phyloP scores from a whole-genome alignment of 306 rosid species.

The Ziziphus jujuba region DNA sequence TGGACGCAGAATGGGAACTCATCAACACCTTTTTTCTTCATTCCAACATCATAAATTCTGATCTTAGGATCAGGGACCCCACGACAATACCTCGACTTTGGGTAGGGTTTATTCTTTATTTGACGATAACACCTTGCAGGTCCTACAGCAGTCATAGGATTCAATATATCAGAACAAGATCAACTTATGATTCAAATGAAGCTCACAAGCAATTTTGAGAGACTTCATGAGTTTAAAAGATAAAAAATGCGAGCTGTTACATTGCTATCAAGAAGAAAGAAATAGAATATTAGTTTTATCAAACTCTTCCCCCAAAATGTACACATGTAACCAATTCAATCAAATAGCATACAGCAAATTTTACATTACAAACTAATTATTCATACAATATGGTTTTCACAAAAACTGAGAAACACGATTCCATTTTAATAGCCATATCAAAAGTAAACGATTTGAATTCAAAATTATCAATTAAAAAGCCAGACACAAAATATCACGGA shows the following conservation, averaged over 20 bases:
- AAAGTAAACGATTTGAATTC: too few relatives aligned
- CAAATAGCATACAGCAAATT: too few relatives aligned
- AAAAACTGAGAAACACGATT: too few relatives aligned
- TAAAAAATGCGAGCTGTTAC: background rate
- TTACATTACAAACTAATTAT: too few relatives aligned
- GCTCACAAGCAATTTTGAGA: background rate
- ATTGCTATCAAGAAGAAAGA: too few relatives aligned
- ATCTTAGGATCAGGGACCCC: conserved; percentile 78
- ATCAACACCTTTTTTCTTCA: conserved; percentile 91
- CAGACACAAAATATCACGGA: too few relatives aligned
- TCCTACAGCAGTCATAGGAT: conserved; percentile 28
- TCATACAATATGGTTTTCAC: too few relatives aligned
- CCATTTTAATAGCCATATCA: too few relatives aligned
- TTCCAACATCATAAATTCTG: conserved; percentile 84
- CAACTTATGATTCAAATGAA: background rate
- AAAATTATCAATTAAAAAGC: too few relatives aligned
- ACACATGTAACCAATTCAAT: too few relatives aligned
- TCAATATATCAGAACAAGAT: background rate
- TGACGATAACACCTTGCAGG: conserved; percentile 79
- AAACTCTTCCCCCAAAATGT: too few relatives aligned
- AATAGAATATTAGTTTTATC: too few relatives aligned
- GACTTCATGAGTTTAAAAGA: background rate
- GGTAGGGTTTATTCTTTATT: conserved; percentile 73
- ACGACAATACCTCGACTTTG: conserved; percentile 64
- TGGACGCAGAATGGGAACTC: conserved; percentile 94